Percentiles rank a stretch among this genome's conserved stretches.
Conservation (phyloP, 2,329 filamentous ascomycete species). For the Aphanocladium album region DNA sequence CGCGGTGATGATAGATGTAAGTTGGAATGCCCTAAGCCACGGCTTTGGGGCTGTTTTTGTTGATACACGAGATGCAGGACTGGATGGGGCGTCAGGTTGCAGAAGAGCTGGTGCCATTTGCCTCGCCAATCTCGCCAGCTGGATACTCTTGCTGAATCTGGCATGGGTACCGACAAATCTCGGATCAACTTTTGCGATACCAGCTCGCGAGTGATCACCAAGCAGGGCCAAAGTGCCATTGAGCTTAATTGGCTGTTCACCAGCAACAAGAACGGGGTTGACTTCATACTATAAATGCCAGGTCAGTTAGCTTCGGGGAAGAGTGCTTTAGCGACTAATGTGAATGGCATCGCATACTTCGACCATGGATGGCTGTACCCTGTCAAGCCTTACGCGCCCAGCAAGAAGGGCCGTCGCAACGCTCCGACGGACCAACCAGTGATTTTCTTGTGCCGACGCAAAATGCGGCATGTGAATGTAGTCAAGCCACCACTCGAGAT, state of each 20-base stretch:
- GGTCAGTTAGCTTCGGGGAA: neutral
- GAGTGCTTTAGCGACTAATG: neutral
- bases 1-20: neutral
- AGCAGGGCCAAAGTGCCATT: slow-evolving; percentile 22
- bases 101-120: slow-evolving; percentile 9
- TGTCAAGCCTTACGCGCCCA: slow-evolving; percentile 22
- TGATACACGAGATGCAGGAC: too few relatives aligned
- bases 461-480: slow-evolving; percentile 17
- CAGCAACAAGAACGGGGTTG: neutral
- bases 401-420: slow-evolving; percentile 18
- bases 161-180: slow-evolving; percentile 26
- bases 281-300: slow-evolving; percentile 6
- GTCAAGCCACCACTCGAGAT: neutral
- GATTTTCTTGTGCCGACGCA: slow-evolving; percentile 16
- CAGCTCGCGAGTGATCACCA: slow-evolving; percentile 27
- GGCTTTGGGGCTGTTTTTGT: neutral
- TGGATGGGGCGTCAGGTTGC: neutral
- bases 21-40: neutral
- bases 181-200: slow-evolving; percentile 23
- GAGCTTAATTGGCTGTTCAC: slow-evolving; percentile 17
- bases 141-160: slow-evolving; percentile 23
- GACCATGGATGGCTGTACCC: slow-evolving; percentile 22
- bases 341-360: slow-evolving; percentile 20
- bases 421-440: slow-evolving; percentile 28
- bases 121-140: slow-evolving; percentile 20